Evolutionary conservation across 2,329 filamentous ascomycete genomes (phyloP).

Genomic region (Fusarium verrucosum): DNA sequence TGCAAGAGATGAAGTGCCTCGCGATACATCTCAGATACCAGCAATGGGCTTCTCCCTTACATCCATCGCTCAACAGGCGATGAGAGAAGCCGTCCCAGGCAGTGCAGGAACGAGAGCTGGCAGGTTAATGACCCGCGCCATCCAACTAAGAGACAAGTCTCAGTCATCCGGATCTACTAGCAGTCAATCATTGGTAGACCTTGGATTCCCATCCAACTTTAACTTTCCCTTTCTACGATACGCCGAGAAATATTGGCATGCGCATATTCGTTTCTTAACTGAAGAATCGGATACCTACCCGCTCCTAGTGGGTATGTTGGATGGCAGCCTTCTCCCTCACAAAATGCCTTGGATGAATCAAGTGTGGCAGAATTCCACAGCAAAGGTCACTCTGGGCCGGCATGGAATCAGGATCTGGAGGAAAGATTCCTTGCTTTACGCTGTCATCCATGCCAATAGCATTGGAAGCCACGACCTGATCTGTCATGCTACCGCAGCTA

Average conservation of each 20-base stretch:
- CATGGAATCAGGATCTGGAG: no score
- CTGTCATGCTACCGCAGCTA: neutral
- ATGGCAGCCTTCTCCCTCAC: neutral
- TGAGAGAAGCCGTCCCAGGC: neutral
- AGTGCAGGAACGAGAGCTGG: neutral
- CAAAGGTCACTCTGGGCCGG: accelerated
- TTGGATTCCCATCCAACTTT: neutral
- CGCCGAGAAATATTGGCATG: neutral
- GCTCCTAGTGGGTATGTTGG: neutral
- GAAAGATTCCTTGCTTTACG: no score
- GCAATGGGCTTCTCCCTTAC: neutral
- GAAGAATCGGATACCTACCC: neutral
- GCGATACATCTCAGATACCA: neutral
- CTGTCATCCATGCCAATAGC: neutral
- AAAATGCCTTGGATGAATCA: neutral
- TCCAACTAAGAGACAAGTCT: neutral
- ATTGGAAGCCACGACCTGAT: neutral
- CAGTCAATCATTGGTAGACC: neutral
- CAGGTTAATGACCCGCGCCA: neutral
- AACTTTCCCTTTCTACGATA: neutral
- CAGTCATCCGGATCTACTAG: no score
- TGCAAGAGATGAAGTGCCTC: neutral
- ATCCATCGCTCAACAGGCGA: neutral
- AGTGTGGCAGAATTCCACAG: neutral
- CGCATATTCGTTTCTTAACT: neutral